Base-by-base conservation (phyloP, 257 asterid species). In the Forsythia suspensa region DNA sequence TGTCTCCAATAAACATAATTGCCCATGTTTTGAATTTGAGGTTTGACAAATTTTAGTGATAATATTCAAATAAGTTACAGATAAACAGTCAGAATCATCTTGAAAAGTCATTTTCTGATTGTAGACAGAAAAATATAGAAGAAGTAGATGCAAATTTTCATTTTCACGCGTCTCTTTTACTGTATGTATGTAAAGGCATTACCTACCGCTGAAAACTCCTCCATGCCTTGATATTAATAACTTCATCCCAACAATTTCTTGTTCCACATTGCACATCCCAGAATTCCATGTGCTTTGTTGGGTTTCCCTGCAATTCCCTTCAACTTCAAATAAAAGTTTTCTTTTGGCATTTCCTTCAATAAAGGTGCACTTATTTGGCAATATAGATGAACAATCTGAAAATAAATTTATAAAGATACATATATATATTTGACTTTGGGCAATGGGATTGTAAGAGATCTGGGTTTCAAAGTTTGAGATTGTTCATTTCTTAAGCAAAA, bases 141-240 rank as follows among this genome's bases (percentile, higher is more conserved):
- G n/a, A 39, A n/a, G 67, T 21, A 5, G 34, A 12, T 20, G 4
- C 67, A 59, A 3, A 20, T 20, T 41, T 44, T 21, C 68, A 75
- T 8, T 69, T 75, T 79, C 21, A 83, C 77, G 84, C 84, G 77
- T 80, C 79, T 52, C 71, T 70, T 79, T 75, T 67, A 83, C 85
- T 68, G 70, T 74, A 52, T 37, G 13, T 41, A 63, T 77, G 79
- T 41, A 83, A 63, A 83, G 77, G 81, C 75, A 71, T 80, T 82
- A 86, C 87, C 89, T 76, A 86, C 85, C 83, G 68, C 87, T 79
- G 83, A 82, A 75, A 84, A 63, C 80, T 82, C 86, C 80, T 81
- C 86, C 88, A 75, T 76, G 87, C 89, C 81, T 78, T 80, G 79
- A 83, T 52, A 52, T 86, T 78, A 73, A 61, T 74, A 43, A 52